Percentiles rank a stretch among this genome's conserved stretches.
phyloP scores from a whole-genome alignment of 257 asterid species.

The Cynanchum wilfordii region DNA sequence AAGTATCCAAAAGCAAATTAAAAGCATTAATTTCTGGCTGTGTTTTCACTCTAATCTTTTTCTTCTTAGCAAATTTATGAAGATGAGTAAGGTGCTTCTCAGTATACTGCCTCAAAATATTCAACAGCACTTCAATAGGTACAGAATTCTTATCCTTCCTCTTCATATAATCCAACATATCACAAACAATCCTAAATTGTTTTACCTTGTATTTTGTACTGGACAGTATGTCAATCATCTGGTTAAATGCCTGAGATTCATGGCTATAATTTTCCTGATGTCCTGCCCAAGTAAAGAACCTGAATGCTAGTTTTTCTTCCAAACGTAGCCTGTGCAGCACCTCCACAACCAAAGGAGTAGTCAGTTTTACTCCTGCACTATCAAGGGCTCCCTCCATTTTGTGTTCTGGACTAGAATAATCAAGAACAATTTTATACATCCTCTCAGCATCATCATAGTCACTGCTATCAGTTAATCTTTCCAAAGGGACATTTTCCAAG shows the following conservation, averaged over 20 bases:
- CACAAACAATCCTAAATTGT: conserved; percentile 82
- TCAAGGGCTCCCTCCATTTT: conserved; percentile 85
- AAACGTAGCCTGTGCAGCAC: conserved; percentile 56
- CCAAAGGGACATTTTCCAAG: conserved; percentile 27
- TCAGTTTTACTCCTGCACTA: conserved; percentile 40
- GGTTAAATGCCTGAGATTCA: conserved; percentile 65
- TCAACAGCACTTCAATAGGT: conserved; percentile 63
- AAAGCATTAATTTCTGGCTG: conserved; percentile 85
- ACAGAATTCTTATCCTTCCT: conserved; percentile 50
- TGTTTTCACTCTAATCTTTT: conserved; percentile 79
- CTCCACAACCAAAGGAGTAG: conserved; percentile 66
- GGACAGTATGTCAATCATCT: conserved; percentile 77
- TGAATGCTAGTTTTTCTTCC: conserved; percentile 77
- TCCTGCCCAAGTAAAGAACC: conserved; percentile 89
- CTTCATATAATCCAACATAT: conserved; percentile 83
- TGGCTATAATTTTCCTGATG: conserved; percentile 59
- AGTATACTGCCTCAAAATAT: conserved; percentile 55
- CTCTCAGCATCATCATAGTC: conserved; percentile 35
- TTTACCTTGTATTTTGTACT: conserved; percentile 82
- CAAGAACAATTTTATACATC: conserved; percentile 52
- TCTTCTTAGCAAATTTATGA: conserved; percentile 80
- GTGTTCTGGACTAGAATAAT: conserved; percentile 54
- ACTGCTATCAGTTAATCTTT: conserved; percentile 18
- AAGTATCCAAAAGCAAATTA: conserved; percentile 71
- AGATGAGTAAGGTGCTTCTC: conserved; percentile 84